A percentile compares a stretch with the other conserved stretches of the same genome.
phyloP scores from a whole-genome alignment of 805 yeast species.

The Saturnispora serradocipensis region DNA sequence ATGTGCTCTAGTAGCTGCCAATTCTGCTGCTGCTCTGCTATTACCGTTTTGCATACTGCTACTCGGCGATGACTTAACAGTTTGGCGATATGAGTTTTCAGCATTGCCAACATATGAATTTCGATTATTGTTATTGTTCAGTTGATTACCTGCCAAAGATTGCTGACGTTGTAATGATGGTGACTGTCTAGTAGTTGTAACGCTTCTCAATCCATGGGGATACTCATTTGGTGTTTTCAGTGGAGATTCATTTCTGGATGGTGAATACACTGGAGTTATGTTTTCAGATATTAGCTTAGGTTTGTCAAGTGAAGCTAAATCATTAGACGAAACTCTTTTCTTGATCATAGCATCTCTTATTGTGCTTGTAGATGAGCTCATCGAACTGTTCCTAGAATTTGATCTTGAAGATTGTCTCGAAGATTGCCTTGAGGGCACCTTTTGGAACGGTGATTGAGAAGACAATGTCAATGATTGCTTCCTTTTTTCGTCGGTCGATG shows the following conservation, averaged over 20 bases:
- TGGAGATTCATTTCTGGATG: not conserved
- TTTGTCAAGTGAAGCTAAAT: not conserved
- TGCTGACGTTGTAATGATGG: slow-evolving; percentile 5
- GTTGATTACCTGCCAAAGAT: not conserved
- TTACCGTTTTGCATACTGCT: not conserved
- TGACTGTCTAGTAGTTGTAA: not conserved
- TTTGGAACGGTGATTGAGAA: slow-evolving; percentile 2
- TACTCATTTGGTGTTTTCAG: not conserved
- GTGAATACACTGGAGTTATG: slow-evolving; percentile 2
- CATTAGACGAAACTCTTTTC: not conserved
- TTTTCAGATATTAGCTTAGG: not conserved
- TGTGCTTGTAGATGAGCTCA: not conserved
- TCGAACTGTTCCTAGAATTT: not conserved
- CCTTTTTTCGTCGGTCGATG: slow-evolving; percentile 2
- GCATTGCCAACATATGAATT: not conserved
- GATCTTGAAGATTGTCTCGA: slow-evolving; percentile 1
- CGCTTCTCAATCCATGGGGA: not conserved
- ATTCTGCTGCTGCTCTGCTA: slow-evolving; percentile 11
- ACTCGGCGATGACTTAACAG: not conserved
- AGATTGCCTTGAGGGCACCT: not conserved
- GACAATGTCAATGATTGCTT: slow-evolving; percentile 1
- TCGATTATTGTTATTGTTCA: not conserved
- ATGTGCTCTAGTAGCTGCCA: slow-evolving; percentile 15
- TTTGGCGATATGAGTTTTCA: not conserved
- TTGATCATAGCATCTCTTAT: not conserved